Conservation (phyloP, 2,329 filamentous ascomycete species). For the Huntiella savannae region DNA sequence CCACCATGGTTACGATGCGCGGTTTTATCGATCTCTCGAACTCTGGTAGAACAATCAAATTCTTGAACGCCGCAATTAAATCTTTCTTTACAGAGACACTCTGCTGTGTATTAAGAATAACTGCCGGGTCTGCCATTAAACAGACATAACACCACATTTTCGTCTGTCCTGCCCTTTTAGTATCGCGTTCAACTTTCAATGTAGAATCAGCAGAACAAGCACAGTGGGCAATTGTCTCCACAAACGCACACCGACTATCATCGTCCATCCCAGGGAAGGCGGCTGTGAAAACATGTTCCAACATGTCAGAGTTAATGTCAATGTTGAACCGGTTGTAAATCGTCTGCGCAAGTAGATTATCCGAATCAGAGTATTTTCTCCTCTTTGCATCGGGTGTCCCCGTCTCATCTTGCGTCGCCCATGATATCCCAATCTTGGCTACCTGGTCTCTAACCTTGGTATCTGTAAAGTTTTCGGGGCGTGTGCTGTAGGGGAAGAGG, state of each 20-base stretch:
- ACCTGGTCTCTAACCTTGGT: slow-evolving; percentile 16
- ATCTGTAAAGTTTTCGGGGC: slow-evolving; percentile 13
- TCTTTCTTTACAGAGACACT: slow-evolving; percentile 2
- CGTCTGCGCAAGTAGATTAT: slow-evolving; percentile 1
- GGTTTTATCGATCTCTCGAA: slow-evolving; percentile 38
- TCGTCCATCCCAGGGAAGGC: slow-evolving; percentile 29
- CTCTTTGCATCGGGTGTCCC: slow-evolving; percentile 15
- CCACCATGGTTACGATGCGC: slow-evolving; percentile 52
- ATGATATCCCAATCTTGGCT: slow-evolving; percentile 16
- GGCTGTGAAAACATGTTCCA: slow-evolving; percentile 15
- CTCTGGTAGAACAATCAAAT: slow-evolving; percentile 24
- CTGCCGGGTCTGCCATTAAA: slow-evolving; percentile 6
- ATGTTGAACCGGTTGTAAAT: slow-evolving; percentile 17
- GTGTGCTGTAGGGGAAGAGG: slow-evolving; percentile 5
- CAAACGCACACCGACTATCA: slow-evolving; percentile 28
- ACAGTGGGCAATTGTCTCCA: slow-evolving; percentile 36
- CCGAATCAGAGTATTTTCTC: slow-evolving; percentile 14
- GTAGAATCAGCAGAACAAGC: slow-evolving; percentile 35
- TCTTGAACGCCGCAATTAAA: slow-evolving; percentile 21
- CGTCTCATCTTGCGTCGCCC: slow-evolving; percentile 14
- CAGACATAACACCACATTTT: slow-evolving; percentile 7
- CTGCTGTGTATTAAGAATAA: slow-evolving; percentile 6
- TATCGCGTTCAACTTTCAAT: slow-evolving; percentile 16
- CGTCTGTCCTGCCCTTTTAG: not conserved
- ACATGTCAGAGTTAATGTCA: slow-evolving; percentile 14